Evolutionary conservation across 2,329 filamentous ascomycete species (phyloP), one percentile per base, ranked within the genome.

Genomic region (Phaeophleospora eucalypticola): DNA sequence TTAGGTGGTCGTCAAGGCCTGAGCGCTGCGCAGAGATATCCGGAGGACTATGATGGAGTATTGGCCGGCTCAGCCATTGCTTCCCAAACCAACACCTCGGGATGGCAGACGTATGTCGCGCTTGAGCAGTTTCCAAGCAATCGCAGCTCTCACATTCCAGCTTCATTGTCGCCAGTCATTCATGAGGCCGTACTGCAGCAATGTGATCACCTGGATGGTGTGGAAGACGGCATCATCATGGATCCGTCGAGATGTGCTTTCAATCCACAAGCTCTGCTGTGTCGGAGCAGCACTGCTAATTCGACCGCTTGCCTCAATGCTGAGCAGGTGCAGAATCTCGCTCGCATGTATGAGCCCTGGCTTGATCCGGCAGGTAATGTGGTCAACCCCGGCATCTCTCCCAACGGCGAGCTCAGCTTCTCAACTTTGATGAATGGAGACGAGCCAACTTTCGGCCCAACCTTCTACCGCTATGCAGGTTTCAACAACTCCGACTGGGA

Each of bases 11-110:
- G 68, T 14, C 67, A 70, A 45, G 68, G 67, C 2, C 44, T 67
- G 14, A 66, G 65, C 59, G 29, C 61, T 8, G 67, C 68, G 4
- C 72, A 81, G 51, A 56, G 61, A 3, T 79, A 72, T 48, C 76
- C 79, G 0, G 63, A 71, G 0, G 77, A 80, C 48, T 80, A 80
- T 43, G 77, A 81, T 52, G 78, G 78, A n/a, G 68, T 76, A 14
- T 56, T 80, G 2, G 71, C 76, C 14, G 75, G 75, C 9, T 36
- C 32, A n/a, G 41, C 41, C 3, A 43, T 43, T 12, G 20, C 41
- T 17, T 43, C 41, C 3, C 41, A 43, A 35, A 43, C 41, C 3
- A 36, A 43, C 15, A 43, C 41, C 8, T 43, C 41, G 17, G 45
- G 39, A 7, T 48, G 40, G 45, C 45, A 48, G 35, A 44, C 29